Conservation (phyloP, 2,329 filamentous ascomycete species). For the Fusarium sulawesiense region DNA sequence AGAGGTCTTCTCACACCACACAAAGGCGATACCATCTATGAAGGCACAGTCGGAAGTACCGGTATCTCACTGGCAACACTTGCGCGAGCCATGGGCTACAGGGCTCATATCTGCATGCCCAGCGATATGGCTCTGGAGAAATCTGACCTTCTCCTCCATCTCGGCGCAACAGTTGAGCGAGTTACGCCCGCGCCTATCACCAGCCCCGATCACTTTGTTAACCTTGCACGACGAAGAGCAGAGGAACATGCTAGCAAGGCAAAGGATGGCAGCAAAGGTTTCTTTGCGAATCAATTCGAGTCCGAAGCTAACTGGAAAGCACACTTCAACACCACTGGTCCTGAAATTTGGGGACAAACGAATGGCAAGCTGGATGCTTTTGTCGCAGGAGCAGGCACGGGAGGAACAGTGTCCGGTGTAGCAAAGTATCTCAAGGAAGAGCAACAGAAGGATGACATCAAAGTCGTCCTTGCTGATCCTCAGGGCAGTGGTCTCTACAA, state of each 20-base stretch:
- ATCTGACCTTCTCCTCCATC: conserved; percentile 84
- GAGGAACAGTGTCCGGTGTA: conserved; percentile 91
- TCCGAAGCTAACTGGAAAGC: conserved; percentile 88
- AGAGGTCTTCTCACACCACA: conserved; percentile 79
- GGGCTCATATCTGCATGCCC: conserved; percentile 97
- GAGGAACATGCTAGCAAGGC: conserved; percentile 73
- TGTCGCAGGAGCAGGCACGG: conserved; percentile 92
- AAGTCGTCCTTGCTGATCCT: conserved; percentile 89
- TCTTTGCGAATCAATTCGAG: conserved; percentile 98
- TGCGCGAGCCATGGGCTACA: conserved; percentile 87
- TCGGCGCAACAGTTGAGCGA: conserved; percentile 92
- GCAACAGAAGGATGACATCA: conserved; percentile 66
- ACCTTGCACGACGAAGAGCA: conserved; percentile 83
- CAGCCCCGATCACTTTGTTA: conserved; percentile 94
- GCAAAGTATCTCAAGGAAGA: conserved; percentile 83
- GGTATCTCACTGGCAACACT: conserved; percentile 94
- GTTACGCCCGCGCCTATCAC: conserved; percentile 93
- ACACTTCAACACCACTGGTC: conserved; percentile 84
- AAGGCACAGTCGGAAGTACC: conserved; percentile 95
- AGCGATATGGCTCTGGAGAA: conserved; percentile 91
- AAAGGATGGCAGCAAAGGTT: conserved; percentile 75
- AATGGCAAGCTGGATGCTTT: conserved; percentile 83
- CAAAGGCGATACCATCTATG: conserved; percentile 93
- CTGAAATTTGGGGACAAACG: conserved; percentile 87
- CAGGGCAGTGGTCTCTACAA: conserved; percentile 95